Evolutionary conservation across 306 rosid genomes (phyloP).

Genomic region (Albizia julibrissin): DNA sequence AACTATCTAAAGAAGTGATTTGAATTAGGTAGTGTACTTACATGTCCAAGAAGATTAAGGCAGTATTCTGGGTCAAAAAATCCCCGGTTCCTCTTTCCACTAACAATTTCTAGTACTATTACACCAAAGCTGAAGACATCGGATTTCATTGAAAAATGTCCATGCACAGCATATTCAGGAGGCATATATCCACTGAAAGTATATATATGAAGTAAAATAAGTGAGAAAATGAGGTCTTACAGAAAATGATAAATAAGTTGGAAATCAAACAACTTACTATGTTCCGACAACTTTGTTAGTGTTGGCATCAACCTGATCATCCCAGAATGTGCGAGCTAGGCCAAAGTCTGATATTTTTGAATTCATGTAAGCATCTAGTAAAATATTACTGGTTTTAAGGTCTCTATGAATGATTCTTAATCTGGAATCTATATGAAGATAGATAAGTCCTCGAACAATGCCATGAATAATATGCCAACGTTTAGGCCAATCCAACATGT

Average conservation of each 20-base stretch:
- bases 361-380: slow-evolving; percentile 47
- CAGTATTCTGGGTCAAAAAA: slow-evolving; percentile 35
- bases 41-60: slow-evolving; percentile 58
- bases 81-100: slow-evolving; percentile 51
- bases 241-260: not conserved
- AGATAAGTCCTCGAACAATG: slow-evolving; percentile 48
- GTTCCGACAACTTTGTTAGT: slow-evolving; percentile 60
- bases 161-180: slow-evolving; percentile 50
- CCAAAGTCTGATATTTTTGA: slow-evolving; percentile 61
- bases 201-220: not conserved
- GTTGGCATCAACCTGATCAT: slow-evolving; percentile 50
- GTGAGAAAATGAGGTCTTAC: not conserved
- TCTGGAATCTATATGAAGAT: slow-evolving; percentile 61
- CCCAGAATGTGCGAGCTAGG: slow-evolving; percentile 46
- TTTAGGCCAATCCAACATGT: slow-evolving; percentile 38
- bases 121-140: slow-evolving; percentile 59
- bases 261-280: slow-evolving; percentile 37
- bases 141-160: slow-evolving; percentile 45
- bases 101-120: slow-evolving; percentile 48
- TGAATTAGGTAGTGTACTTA: not conserved
- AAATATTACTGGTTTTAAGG: slow-evolving; percentile 51
- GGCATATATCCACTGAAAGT: slow-evolving; percentile 52
- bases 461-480: slow-evolving; percentile 47
- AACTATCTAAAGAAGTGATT: not conserved
- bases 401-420: slow-evolving; percentile 59